Percentiles rank a stretch among this genome's conserved stretches.
phyloP scores from a whole-genome alignment of 495 filamentous ascomycete species.

The Chaetomium fimeti region DNA sequence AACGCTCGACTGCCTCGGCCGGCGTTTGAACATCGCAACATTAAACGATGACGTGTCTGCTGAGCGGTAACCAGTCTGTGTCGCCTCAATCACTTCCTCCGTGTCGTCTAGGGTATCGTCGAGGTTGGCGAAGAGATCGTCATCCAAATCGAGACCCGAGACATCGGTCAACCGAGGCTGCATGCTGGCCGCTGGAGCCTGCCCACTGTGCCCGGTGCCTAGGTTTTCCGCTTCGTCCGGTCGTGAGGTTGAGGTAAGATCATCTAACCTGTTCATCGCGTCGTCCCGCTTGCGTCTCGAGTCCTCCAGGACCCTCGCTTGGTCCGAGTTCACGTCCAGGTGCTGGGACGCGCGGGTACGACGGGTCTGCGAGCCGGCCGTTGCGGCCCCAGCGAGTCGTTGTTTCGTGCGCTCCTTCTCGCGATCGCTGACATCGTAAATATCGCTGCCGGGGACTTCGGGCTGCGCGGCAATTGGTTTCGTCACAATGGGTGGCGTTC shows the following conservation, averaged over 20 bases:
- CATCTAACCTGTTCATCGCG: slow-evolving; percentile 41
- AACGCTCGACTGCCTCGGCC: slow-evolving; percentile 49
- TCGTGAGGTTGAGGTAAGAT: slow-evolving; percentile 41
- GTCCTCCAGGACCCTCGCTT: slow-evolving; percentile 34
- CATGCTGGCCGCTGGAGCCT: slow-evolving; percentile 23
- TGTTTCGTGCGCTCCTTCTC: slow-evolving; percentile 40
- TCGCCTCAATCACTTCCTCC: slow-evolving; percentile 27
- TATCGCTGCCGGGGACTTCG: slow-evolving; percentile 34
- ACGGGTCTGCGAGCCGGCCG: neutral
- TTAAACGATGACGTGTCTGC: slow-evolving; percentile 48
- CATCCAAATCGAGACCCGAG: slow-evolving; percentile 50
- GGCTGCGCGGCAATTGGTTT: slow-evolving; percentile 16
- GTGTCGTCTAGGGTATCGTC: slow-evolving; percentile 44
- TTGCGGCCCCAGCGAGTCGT: slow-evolving; percentile 15
- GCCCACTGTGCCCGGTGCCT: slow-evolving; percentile 34
- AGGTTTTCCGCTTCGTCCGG: slow-evolving; percentile 21
- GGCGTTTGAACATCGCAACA: slow-evolving; percentile 43
- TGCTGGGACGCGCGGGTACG: slow-evolving; percentile 3
- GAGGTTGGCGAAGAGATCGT: slow-evolving; percentile 46
- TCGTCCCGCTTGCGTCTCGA: slow-evolving; percentile 39
- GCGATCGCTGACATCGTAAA: slow-evolving; percentile 47
- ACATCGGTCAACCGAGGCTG: slow-evolving; percentile 38
- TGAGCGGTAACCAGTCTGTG: slow-evolving; percentile 40
- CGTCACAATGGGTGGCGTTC: slow-evolving; percentile 15
- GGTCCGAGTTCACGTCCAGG: slow-evolving; percentile 28